A percentile compares a stretch with the other conserved stretches of the same genome.
Conservation (phyloP, 1,139 yeast species). For the Wickerhamomyces sp. region DNA sequence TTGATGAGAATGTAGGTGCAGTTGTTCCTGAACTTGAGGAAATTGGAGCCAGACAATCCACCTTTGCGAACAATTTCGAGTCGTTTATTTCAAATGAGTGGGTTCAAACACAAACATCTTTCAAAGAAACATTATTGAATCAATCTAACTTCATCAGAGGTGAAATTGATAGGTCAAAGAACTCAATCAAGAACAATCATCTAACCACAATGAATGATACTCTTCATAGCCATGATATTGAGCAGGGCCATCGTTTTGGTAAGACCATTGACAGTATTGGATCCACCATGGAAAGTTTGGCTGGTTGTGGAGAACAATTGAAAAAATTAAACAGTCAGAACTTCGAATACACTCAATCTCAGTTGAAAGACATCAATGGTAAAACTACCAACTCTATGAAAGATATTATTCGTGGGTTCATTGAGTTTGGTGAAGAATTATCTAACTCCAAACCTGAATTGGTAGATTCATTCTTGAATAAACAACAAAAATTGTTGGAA, state of each 20-base stretch:
- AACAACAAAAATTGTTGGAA: constrained; percentile 9
- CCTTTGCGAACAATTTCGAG: constrained; percentile 12
- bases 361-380: constrained; percentile 1
- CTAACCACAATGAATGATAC: neutral
- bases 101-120: constrained; percentile 12
- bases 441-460: constrained; percentile 13
- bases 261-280: constrained; percentile 2
- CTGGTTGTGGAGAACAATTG: constrained; percentile 7
- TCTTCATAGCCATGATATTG: neutral
- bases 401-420: constrained; percentile 10
- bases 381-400: constrained; percentile 1
- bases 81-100: constrained; percentile 13
- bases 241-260: constrained; percentile 1
- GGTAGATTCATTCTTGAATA: constrained; percentile 12
- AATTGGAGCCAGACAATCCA: constrained; percentile 8
- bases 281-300: constrained; percentile 8
- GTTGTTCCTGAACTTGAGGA: constrained; percentile 9
- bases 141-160: constrained; percentile 3
- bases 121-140: constrained; percentile 4
- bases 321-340: constrained; percentile 11
- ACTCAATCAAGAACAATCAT: neutral
- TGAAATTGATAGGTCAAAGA: neutral
- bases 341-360: constrained; percentile 3
- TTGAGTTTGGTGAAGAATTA: constrained; percentile 13
- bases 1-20: constrained; percentile 2